Evolutionary conservation across 1,284 basidiomycete genomes (phyloP).

Genomic region (Microbotryum violaceum): DNA sequence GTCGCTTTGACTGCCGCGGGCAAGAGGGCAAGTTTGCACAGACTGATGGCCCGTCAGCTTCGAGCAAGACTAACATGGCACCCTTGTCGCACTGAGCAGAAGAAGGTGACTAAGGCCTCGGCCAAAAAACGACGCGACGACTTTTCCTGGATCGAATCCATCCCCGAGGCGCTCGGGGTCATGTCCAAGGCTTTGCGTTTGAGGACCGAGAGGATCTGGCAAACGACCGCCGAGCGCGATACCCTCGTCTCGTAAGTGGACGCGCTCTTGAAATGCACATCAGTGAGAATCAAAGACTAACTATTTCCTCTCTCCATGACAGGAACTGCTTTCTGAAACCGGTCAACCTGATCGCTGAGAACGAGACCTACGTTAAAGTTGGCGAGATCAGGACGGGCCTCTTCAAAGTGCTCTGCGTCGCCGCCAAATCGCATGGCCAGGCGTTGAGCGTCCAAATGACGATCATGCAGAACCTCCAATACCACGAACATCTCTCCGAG

Average conservation of each 20-base stretch:
- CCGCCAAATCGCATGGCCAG: constrained; percentile 86
- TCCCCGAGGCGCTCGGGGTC: constrained; percentile 58
- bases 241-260: constrained; percentile 65
- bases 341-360: constrained; percentile 77
- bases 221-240: constrained; percentile 72
- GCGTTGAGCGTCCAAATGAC: constrained; percentile 74
- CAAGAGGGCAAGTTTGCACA: constrained; percentile 23
- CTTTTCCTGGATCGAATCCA: constrained; percentile 74
- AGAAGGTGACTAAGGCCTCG: constrained; percentile 23
- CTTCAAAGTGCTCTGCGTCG: constrained; percentile 82
- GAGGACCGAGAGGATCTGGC: constrained; percentile 75
- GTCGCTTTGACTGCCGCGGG: constrained; percentile 19
- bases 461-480: constrained; percentile 86
- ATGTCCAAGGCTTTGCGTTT: constrained; percentile 66
- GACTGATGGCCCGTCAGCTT: not conserved
- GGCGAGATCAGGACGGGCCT: constrained; percentile 62
- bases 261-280: not conserved
- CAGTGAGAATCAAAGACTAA: not conserved
- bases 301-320: constrained; percentile 2
- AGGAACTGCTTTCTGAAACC: constrained; percentile 73
- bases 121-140: constrained; percentile 37
- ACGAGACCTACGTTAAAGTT: constrained; percentile 78
- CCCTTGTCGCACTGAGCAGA: constrained; percentile 7
- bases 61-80: constrained; percentile 17
- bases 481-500: constrained; percentile 89